A percentile compares a stretch with the other conserved stretches of the same genome.
Conservation (phyloP, 1,284 basidiomycete species). For the Leccinum angustisporum region DNA sequence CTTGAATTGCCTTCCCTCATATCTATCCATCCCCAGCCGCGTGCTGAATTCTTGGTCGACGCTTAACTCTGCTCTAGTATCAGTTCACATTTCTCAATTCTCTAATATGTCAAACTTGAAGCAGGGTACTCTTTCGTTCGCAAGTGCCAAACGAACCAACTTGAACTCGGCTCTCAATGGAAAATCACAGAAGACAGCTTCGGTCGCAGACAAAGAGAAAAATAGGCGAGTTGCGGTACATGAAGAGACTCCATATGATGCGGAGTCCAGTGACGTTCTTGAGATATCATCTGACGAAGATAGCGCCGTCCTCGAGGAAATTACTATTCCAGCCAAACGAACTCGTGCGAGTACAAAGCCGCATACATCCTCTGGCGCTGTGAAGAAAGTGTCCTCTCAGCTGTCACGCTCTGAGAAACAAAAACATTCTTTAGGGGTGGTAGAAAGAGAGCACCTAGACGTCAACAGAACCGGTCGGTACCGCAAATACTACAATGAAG, state of each 20-base stretch:
- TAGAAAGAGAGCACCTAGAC: slow-evolving; percentile 17
- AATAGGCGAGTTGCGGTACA: slow-evolving; percentile 8
- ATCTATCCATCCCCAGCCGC: background rate
- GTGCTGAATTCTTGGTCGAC: background rate
- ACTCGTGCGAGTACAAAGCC: slow-evolving; percentile 19
- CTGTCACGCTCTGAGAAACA: slow-evolving; percentile 8
- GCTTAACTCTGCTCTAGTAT: background rate
- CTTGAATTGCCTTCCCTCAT: background rate
- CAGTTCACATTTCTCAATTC: slow-evolving; percentile 9
- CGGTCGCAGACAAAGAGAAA: slow-evolving; percentile 16
- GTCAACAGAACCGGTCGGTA: slow-evolving; percentile 47
- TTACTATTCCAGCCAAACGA: slow-evolving; percentile 21
- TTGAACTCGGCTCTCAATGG: slow-evolving; percentile 36
- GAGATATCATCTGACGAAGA: slow-evolving; percentile 27
- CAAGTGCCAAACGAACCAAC: slow-evolving; percentile 49
- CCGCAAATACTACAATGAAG: slow-evolving; percentile 41
- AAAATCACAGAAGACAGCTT: slow-evolving; percentile 35
- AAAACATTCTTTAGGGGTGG: background rate
- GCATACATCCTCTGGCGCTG: background rate
- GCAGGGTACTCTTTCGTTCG: slow-evolving; percentile 51
- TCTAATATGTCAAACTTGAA: slow-evolving; percentile 32
- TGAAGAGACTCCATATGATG: background rate
- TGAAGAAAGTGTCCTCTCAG: slow-evolving; percentile 3
- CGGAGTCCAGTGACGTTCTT: background rate
- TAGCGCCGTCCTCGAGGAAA: background rate